phyloP scores from a whole-genome alignment of 345 rosid species.

The Conringia planisiliqua region DNA sequence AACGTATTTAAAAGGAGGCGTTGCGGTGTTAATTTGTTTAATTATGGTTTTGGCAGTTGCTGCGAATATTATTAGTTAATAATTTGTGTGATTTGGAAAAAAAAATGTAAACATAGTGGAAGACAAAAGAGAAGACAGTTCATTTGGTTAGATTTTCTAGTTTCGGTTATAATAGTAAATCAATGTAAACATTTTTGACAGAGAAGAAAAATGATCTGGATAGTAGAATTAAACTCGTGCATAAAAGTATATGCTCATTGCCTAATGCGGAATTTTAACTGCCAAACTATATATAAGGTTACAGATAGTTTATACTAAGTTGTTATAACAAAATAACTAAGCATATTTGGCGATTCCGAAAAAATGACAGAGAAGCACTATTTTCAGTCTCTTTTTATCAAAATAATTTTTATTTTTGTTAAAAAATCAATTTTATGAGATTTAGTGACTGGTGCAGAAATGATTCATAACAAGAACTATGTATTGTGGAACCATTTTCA shows the following conservation, averaged over 20 bases:
- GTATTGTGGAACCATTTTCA: not conserved
- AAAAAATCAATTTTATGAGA: too few relatives aligned
- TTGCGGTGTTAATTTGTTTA: not conserved
- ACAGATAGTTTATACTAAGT: not conserved
- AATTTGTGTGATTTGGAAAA: not conserved
- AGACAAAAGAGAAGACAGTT: not conserved
- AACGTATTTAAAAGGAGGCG: not conserved
- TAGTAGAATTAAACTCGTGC: not conserved
- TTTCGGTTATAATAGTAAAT: not conserved
- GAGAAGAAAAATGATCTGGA: not conserved
- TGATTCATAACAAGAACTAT: not conserved
- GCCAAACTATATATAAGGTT: not conserved
- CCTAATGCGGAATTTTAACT: not conserved
- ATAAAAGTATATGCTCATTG: not conserved
- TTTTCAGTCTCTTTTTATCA: too few relatives aligned
- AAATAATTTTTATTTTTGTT: too few relatives aligned
- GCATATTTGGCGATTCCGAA: not conserved
- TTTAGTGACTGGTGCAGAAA: not conserved
- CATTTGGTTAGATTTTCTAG: not conserved
- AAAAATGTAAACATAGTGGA: not conserved
- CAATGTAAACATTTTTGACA: not conserved
- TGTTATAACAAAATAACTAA: not conserved
- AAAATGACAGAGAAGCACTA: too few relatives aligned
- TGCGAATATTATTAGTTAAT: constrained; percentile 15
- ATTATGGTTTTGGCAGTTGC: constrained; percentile 1